Conservation (phyloP, 2,329 filamentous ascomycete species). For the Epichloe scottii region DNA sequence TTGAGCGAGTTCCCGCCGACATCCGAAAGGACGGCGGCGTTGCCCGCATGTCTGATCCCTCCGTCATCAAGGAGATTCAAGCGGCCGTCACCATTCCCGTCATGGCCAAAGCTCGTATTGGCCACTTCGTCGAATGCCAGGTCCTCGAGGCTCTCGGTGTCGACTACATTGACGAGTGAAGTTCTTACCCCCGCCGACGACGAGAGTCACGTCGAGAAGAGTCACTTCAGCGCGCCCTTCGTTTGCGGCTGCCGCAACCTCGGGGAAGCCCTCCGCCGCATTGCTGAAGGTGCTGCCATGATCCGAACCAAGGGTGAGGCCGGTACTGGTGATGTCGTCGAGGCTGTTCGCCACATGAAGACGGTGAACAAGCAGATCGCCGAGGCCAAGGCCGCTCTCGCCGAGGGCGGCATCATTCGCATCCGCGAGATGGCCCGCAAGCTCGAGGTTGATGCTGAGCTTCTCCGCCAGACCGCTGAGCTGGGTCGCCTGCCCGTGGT, state of each 20-base stretch:
- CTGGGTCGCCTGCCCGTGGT: constrained; percentile 84
- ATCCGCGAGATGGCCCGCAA: constrained; percentile 67
- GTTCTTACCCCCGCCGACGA: constrained; percentile 92
- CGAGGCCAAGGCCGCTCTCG: constrained; percentile 63
- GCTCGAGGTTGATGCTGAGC: constrained; percentile 61
- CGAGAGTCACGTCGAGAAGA: constrained; percentile 84
- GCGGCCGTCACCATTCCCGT: constrained; percentile 90
- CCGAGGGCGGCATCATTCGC: constrained; percentile 35
- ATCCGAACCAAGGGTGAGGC: constrained; percentile 98
- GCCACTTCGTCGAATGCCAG: constrained; percentile 96
- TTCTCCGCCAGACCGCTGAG: constrained; percentile 79
- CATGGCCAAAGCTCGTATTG: constrained; percentile 97
- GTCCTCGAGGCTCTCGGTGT: constrained; percentile 91
- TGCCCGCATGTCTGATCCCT: constrained; percentile 90
- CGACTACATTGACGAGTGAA: constrained; percentile 97
- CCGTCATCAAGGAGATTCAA: constrained; percentile 94
- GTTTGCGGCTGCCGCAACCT: constrained; percentile 94
- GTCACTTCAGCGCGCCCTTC: constrained; percentile 70
- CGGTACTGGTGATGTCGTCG: constrained; percentile 91
- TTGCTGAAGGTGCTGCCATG: constrained; percentile 93
- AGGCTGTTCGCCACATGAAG: constrained; percentile 93
- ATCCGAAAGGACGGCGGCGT: constrained; percentile 89
- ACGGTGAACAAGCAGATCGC: constrained; percentile 76
- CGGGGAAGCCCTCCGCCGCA: constrained; percentile 80
- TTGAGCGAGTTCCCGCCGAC: constrained; percentile 93